phyloP scores from a whole-genome alignment of 2,329 filamentous ascomycete genomes.

The Arthrobotrys sinensis region DNA sequence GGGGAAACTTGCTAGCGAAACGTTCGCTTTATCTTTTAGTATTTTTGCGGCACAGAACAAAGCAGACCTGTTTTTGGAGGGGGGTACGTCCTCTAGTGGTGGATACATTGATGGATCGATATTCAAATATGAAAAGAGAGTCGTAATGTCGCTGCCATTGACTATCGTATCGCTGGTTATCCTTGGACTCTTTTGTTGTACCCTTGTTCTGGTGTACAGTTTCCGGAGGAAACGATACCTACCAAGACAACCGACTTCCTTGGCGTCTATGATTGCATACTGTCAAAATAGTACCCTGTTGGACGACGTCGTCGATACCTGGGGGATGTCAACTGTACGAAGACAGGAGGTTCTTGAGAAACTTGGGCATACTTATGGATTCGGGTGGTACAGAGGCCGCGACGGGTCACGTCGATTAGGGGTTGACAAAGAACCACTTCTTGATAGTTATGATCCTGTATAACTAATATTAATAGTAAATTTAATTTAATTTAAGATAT shows the following conservation, averaged over 20 bases:
- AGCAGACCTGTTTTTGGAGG: slow-evolving; percentile 1
- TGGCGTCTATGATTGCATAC: slow-evolving; percentile 37
- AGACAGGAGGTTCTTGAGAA: slow-evolving; percentile 5
- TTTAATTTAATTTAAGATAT: too few species aligned
- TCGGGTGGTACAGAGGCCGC: slow-evolving; percentile 33
- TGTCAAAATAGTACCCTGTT: slow-evolving; percentile 31
- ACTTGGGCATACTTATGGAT: slow-evolving; percentile 22
- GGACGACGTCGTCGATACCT: slow-evolving; percentile 29
- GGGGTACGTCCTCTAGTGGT: too few species aligned
- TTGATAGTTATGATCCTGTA: slow-evolving; percentile 6
- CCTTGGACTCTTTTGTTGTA: slow-evolving; percentile 27
- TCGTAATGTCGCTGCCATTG: too few species aligned
- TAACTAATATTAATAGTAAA: too few species aligned
- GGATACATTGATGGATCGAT: background rate
- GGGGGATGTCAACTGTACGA: slow-evolving; percentile 16
- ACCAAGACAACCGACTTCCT: slow-evolving; percentile 30
- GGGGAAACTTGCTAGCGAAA: slow-evolving; percentile 6
- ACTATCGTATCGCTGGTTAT: slow-evolving; percentile 30
- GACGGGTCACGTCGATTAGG: slow-evolving; percentile 22
- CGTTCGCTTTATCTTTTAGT: slow-evolving; percentile 25
- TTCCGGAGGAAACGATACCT: slow-evolving; percentile 35
- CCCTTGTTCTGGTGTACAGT: slow-evolving; percentile 13
- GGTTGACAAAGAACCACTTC: slow-evolving; percentile 31
- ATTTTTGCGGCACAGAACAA: slow-evolving; percentile 35
- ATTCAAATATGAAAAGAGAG: slow-evolving; percentile 27